These are phyloP conservation scores for Polygonum aviculare DNA, from an alignment of 148 eudicot genomes.

Conservation along the genomic window DNA sequence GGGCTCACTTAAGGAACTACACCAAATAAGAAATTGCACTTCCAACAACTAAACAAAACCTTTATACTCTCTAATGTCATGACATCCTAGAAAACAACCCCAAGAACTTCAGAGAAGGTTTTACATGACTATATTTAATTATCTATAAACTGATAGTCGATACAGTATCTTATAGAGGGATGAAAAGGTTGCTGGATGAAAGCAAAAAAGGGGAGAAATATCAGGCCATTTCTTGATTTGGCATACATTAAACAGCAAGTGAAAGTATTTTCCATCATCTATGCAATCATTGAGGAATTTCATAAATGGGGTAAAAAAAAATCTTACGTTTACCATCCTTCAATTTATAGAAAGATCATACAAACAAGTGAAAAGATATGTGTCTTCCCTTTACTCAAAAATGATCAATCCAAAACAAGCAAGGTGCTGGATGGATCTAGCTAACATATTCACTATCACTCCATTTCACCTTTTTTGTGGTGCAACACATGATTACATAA, in stretches of 20 bases:
- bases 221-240: background rate
- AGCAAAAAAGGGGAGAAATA: background rate
- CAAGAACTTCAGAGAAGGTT: background rate
- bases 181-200: background rate
- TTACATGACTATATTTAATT: background rate
- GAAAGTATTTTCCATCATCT: background rate
- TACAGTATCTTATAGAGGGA: background rate
- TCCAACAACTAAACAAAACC: background rate
- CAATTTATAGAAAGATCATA: background rate
- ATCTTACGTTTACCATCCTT: background rate
- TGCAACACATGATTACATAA: no score
- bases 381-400: background rate
- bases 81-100: background rate
- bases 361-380: background rate
- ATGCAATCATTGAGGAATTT: background rate
- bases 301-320: background rate
- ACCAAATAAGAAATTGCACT: background rate
- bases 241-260: background rate
- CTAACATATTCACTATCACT: background rate
- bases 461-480: no score
- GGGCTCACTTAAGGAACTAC: slow-evolving; percentile 10
- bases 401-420: background rate
- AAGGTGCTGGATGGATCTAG: background rate
- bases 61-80: background rate
- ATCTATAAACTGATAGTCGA: no score